These are phyloP conservation scores for Sclerospora graminicola DNA, from an alignment of 352 stramenopile species.

Conservation along the genomic window DNA sequence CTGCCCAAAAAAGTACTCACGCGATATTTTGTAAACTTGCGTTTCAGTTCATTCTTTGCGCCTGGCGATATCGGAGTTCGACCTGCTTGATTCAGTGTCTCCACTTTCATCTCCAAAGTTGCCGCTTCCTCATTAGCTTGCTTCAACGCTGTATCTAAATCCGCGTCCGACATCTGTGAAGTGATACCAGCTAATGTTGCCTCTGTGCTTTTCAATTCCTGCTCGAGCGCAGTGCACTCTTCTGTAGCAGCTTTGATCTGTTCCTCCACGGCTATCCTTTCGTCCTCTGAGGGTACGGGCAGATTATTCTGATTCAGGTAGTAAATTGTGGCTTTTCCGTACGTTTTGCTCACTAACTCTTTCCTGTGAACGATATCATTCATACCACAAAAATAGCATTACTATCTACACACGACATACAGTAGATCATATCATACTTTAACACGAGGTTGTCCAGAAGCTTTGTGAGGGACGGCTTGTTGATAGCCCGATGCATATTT, in stretches of 20 bases:
- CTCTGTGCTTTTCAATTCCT: constrained; percentile 49
- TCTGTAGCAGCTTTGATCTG: constrained; percentile 39
- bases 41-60: constrained; percentile 50
- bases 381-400: background rate
- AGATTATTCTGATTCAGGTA: constrained; percentile 73
- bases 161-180: constrained; percentile 52
- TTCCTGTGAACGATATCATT: constrained; percentile 19
- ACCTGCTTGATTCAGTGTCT: constrained; percentile 29
- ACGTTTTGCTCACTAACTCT: constrained; percentile 59
- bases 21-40: constrained; percentile 51
- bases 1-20: constrained; percentile 19
- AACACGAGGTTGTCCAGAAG: constrained; percentile 58
- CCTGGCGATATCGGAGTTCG: constrained; percentile 40
- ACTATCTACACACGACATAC: background rate
- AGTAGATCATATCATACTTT: constrained; percentile 23
- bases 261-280: constrained; percentile 32
- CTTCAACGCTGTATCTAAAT: constrained; percentile 40
- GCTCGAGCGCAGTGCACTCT: constrained; percentile 37
- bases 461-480: constrained; percentile 65
- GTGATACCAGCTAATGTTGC: constrained; percentile 33
- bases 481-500: constrained; percentile 66
- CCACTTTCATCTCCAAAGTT: constrained; percentile 34
- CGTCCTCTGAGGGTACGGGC: constrained; percentile 37
- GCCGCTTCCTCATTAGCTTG: constrained; percentile 32
- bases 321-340: constrained; percentile 79